Evolutionary conservation across 139 green algal genomes (phyloP).

Genomic region (Chlorella sp.): DNA sequence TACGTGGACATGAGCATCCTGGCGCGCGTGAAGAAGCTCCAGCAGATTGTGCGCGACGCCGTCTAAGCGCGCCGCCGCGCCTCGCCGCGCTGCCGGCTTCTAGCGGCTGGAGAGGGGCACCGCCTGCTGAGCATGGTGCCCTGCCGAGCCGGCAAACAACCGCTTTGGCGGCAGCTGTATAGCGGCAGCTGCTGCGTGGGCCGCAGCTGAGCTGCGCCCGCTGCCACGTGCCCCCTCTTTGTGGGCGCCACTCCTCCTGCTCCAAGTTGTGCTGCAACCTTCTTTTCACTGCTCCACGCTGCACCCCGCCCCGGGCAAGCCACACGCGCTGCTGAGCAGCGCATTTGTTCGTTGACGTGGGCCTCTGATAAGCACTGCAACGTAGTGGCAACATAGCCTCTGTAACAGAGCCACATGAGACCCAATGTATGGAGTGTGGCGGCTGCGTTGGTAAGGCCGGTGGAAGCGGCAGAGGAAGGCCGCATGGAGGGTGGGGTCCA

Average conservation of each 20-base stretch:
- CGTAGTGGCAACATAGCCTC: no score
- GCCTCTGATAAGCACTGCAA: background rate
- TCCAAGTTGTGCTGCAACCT: background rate
- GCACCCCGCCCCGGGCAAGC: no score
- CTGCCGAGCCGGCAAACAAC: background rate
- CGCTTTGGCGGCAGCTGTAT: no score
- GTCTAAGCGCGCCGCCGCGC: background rate
- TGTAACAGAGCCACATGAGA: no score
- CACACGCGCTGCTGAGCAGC: background rate
- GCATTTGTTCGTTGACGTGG: background rate
- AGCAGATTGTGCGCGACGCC: conserved; percentile 51
- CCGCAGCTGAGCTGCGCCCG: background rate
- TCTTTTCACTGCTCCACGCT: no score
- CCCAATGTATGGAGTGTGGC: no score
- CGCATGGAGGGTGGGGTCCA: no score
- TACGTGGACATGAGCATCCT: conserved; percentile 80
- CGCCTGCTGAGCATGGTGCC: no score
- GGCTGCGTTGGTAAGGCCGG: no score
- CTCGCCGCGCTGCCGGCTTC: background rate
- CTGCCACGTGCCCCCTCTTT: background rate
- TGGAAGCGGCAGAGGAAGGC: no score
- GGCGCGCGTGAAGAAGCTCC: conserved; percentile 62
- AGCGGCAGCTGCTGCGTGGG: background rate
- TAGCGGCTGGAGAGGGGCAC: background rate
- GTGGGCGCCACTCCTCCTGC: background rate